These are phyloP conservation scores for Sarocladium oryzae DNA, from an alignment of 2,329 filamentous ascomycete species.

Conservation along the genomic window DNA sequence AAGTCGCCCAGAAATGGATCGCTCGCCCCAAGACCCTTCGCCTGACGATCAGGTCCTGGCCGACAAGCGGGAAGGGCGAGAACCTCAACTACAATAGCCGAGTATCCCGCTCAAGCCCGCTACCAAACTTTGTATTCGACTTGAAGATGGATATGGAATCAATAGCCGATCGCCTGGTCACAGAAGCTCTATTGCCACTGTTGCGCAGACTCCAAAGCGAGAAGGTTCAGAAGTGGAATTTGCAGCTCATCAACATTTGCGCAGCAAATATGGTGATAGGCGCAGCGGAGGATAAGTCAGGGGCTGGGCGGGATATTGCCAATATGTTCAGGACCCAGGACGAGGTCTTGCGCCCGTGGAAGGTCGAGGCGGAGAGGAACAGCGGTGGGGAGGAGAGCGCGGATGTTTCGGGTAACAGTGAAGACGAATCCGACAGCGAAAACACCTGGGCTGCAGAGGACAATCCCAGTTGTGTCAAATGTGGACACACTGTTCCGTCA, in stretches of 20 bases:
- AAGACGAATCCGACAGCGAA: slow-evolving; percentile 23
- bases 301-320: slow-evolving; percentile 68
- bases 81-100: slow-evolving; percentile 54
- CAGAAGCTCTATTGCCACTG: slow-evolving; percentile 61
- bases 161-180: slow-evolving; percentile 62
- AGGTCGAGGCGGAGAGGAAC: slow-evolving; percentile 25
- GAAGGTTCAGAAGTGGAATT: slow-evolving; percentile 61
- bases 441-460: slow-evolving; percentile 26
- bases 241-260: slow-evolving; percentile 80
- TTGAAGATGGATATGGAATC: slow-evolving; percentile 49
- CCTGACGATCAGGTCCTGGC: slow-evolving; percentile 64
- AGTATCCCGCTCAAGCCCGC: slow-evolving; percentile 65
- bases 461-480: slow-evolving; percentile 36
- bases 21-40: slow-evolving; percentile 77
- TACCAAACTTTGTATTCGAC: slow-evolving; percentile 70
- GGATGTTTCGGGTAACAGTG: slow-evolving; percentile 7
- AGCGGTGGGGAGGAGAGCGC: neutral
- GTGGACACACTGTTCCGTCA: slow-evolving; percentile 45
- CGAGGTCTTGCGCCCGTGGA: slow-evolving; percentile 61
- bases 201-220: slow-evolving; percentile 70
- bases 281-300: slow-evolving; percentile 42
- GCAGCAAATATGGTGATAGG: slow-evolving; percentile 73
- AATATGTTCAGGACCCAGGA: slow-evolving; percentile 78
- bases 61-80: slow-evolving; percentile 32
- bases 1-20: slow-evolving; percentile 51